Conservation (phyloP, 352 stramenopile genomes). For the Pythium myriotylum region DNA sequence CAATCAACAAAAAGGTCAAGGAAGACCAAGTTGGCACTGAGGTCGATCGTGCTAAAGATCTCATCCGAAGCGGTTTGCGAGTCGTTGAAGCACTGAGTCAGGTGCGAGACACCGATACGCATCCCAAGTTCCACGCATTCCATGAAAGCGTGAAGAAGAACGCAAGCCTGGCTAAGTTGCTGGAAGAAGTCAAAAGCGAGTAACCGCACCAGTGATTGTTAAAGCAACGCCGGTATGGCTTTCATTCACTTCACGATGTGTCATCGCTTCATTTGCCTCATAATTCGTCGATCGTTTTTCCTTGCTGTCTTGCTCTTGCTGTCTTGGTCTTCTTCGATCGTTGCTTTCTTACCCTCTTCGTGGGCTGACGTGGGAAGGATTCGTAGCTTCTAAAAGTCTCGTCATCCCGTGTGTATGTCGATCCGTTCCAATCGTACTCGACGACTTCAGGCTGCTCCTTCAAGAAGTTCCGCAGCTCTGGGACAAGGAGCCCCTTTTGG, state of each 20-base stretch:
- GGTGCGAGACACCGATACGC: conserved; percentile 72
- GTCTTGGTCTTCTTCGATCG: conserved; percentile 26
- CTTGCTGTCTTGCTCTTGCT: conserved; percentile 13
- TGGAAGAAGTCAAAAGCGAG: conserved; percentile 74
- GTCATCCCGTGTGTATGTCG: conserved; percentile 32
- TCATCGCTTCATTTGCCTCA: conserved; percentile 23
- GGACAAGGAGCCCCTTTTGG: conserved; percentile 56
- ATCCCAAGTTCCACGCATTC: conserved; percentile 70
- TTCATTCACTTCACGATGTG: background rate
- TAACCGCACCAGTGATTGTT: background rate
- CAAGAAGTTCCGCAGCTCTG: conserved; percentile 56
- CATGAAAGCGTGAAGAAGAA: conserved; percentile 73
- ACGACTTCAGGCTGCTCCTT: conserved; percentile 50
- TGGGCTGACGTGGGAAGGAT: background rate
- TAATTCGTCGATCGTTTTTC: conserved; percentile 31
- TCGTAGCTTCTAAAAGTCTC: background rate
- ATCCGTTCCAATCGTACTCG: conserved; percentile 69
- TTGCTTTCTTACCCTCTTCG: conserved; percentile 14
- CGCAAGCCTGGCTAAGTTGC: conserved; percentile 53
- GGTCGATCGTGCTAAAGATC: conserved; percentile 95
- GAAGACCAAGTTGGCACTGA: conserved; percentile 95
- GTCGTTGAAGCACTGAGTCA: conserved; percentile 76
- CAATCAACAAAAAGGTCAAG: conserved; percentile 95
- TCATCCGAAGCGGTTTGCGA: conserved; percentile 95
- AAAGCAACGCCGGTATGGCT: background rate